Evolutionary conservation across 495 filamentous ascomycete genomes (phyloP).

Genomic region (Xylaria palmicola): DNA sequence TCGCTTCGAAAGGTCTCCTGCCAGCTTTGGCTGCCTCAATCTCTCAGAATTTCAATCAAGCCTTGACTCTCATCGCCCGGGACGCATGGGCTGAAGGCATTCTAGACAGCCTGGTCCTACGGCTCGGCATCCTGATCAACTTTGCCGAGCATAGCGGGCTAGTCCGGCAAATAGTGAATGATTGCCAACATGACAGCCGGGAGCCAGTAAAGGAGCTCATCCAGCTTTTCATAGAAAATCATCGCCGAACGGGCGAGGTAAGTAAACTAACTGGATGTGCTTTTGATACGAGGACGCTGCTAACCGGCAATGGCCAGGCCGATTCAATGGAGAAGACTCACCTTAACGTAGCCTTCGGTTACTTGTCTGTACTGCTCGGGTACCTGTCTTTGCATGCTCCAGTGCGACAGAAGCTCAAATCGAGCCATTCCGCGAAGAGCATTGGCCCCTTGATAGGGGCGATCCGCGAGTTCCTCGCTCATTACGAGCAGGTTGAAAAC

Average conservation of each 20-base stretch:
- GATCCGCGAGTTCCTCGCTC: slow-evolving; percentile 78
- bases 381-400: slow-evolving; percentile 66
- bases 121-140: slow-evolving; percentile 85
- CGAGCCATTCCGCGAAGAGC: slow-evolving; percentile 56
- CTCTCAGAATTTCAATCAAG: slow-evolving; percentile 37
- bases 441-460: slow-evolving; percentile 68
- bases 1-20: slow-evolving; percentile 60
- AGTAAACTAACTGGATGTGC: slow-evolving; percentile 45
- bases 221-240: slow-evolving; percentile 52
- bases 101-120: slow-evolving; percentile 73
- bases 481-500: slow-evolving; percentile 73
- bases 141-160: slow-evolving; percentile 65
- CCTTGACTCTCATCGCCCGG: slow-evolving; percentile 43
- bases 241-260: slow-evolving; percentile 49
- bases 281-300: neutral
- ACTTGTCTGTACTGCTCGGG: slow-evolving; percentile 80
- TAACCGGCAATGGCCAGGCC: slow-evolving; percentile 52
- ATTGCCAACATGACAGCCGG: slow-evolving; percentile 24
- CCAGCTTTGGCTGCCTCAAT: slow-evolving; percentile 50
- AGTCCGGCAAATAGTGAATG: slow-evolving; percentile 30
- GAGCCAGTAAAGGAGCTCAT: slow-evolving; percentile 48
- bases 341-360: slow-evolving; percentile 86
- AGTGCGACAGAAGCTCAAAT: slow-evolving; percentile 50
- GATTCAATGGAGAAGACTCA: slow-evolving; percentile 81
- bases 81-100: slow-evolving; percentile 38